Evolutionary conservation across 2,329 filamentous ascomycete species (phyloP).

Genomic region (Xylariomycetidae sp.): DNA sequence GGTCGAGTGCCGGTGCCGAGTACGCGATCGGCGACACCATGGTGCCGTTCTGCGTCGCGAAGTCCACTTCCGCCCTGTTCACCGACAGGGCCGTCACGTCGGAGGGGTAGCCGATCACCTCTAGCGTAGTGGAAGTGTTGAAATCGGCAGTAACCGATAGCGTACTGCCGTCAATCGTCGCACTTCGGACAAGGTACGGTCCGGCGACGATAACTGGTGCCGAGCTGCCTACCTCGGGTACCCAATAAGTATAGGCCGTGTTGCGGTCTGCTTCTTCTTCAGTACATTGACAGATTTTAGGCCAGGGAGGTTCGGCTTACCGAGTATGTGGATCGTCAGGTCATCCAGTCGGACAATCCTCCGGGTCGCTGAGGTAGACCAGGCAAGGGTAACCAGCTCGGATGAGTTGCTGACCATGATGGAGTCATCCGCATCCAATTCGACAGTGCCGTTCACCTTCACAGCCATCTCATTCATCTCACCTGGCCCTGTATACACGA

Average conservation of each 20-base stretch:
- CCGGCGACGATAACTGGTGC: conserved; percentile 50
- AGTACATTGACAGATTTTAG: neutral
- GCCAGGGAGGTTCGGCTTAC: conserved; percentile 1
- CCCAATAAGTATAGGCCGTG: conserved; percentile 64
- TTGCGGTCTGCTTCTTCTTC: conserved; percentile 35
- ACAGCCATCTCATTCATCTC: conserved; percentile 57
- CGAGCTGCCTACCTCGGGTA: conserved; percentile 29
- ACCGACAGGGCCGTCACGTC: conserved; percentile 46
- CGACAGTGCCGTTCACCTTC: neutral
- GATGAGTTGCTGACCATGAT: conserved; percentile 21
- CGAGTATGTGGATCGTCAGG: conserved; percentile 12
- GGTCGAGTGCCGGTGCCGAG: conserved; percentile 4
- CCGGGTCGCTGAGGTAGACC: conserved; percentile 7
- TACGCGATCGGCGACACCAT: conserved; percentile 10
- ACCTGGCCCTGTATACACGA: conserved; percentile 58
- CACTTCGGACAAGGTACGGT: conserved; percentile 58
- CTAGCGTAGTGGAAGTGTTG: conserved; percentile 60
- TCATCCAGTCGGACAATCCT: conserved; percentile 9
- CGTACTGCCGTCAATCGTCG: conserved; percentile 44
- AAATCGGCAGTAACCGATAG: conserved; percentile 64
- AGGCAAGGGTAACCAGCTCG: conserved; percentile 12
- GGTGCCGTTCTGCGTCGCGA: conserved; percentile 30
- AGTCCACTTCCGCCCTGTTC: conserved; percentile 47
- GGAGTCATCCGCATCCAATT: conserved; percentile 4
- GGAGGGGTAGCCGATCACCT: conserved; percentile 58